A percentile compares a stretch with the other conserved stretches of the same genome.
phyloP scores from a whole-genome alignment of 495 filamentous ascomycete genomes.

The Annulohypoxylon maeteangense region DNA sequence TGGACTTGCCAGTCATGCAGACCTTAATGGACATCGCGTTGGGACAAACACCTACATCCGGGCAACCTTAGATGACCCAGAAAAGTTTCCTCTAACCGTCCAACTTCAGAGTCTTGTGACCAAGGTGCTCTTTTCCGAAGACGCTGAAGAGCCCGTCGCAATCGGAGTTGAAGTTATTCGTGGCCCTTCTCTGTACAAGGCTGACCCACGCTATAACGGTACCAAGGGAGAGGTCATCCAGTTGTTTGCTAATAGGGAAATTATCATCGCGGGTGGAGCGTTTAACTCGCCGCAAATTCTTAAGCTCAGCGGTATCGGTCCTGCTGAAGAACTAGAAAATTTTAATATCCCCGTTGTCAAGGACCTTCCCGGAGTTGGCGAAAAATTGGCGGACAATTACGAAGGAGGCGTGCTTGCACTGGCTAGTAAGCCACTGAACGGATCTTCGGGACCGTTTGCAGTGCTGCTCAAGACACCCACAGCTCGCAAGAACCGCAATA shows the following conservation, averaged over 20 bases:
- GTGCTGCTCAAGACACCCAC: conserved; percentile 55
- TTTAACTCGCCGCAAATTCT: conserved; percentile 69
- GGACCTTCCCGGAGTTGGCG: conserved; percentile 67
- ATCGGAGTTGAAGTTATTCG: conserved; percentile 59
- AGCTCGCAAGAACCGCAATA: conserved; percentile 57
- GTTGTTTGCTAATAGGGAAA: conserved; percentile 59
- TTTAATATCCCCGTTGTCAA: conserved; percentile 60
- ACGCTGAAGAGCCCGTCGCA: conserved; percentile 48
- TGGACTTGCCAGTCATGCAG: conserved; percentile 56
- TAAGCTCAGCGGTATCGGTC: conserved; percentile 61
- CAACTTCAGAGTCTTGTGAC: conserved; percentile 60
- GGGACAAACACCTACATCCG: conserved; percentile 58
- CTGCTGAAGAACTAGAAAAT: conserved; percentile 52
- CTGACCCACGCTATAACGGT: conserved; percentile 55
- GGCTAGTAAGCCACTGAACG: conserved; percentile 47
- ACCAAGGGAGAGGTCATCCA: conserved; percentile 44
- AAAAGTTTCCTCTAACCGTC: conserved; percentile 58
- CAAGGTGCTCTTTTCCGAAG: conserved; percentile 53
- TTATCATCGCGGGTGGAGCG: conserved; percentile 66
- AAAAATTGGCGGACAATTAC: conserved; percentile 69
- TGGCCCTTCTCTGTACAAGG: conserved; percentile 55
- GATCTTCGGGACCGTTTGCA: conserved; percentile 48
- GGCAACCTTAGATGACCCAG: conserved; percentile 57
- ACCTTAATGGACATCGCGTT: conserved; percentile 52
- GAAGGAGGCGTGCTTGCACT: conserved; percentile 53